Evolutionary conservation across 345 rosid species (phyloP), one percentile per base, ranked within the genome.

Genomic region (Anastatica hierochuntica): DNA sequence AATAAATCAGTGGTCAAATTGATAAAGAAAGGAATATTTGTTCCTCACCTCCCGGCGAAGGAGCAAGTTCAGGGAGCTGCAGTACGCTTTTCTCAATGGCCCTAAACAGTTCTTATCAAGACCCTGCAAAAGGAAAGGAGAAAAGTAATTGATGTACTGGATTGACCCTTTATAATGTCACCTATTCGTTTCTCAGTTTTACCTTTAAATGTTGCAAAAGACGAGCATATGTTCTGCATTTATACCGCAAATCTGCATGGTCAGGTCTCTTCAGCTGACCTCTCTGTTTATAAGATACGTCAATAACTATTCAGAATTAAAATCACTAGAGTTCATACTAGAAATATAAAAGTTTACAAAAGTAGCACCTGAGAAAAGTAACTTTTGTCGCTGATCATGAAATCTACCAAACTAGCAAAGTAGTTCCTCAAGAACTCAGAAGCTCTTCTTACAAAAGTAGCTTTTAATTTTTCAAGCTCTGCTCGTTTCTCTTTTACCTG

Each of bases 211-310:
- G 97, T 71, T 88, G 97, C 59, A 92, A 75, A 60, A 92, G 88
- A 43, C 99, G 99, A 69, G 99, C 97, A 79, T 92, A 92, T 62
- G 95, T 88, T 76, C 99, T 77, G 76, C 99, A 92, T 74, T 88
- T 92, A 74, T 92, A 92, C 64, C 99, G 77, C 74, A 92, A 79
- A 59, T 92, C 99, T 49, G 97, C 97, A 77, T 92, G 99, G 77
- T 88, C 99, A 58, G 97, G 99, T 71, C 97, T 83, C 80, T 92
- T 92, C 69, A 92, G 74, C 72, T 92, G 97, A 23, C 97, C 99
- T 62, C 90, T 74, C 97, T 92, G 83, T 79, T 72, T 64, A 62
- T 60, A 38, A 53, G 44, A 72, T 46, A 53, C 37, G 57, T 53
- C 7, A 23, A 37, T 13, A 52, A 30, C 19, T 33, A 43, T 57